Percentiles rank a stretch among this genome's conserved stretches.
phyloP scores from a whole-genome alignment of 805 yeast genomes.

The Kodamaea neixiangensis region DNA sequence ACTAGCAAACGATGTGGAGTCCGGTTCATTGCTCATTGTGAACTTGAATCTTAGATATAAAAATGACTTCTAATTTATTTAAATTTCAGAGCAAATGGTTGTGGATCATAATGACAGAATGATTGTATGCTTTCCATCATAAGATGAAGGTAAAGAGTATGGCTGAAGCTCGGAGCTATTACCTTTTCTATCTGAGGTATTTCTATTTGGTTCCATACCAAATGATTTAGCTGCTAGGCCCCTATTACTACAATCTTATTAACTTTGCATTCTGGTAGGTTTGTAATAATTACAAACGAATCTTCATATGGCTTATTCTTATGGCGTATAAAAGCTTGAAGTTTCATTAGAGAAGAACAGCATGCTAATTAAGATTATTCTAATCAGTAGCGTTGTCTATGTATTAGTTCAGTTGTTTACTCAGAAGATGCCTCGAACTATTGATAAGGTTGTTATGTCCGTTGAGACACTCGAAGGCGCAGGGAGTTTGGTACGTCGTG shows the following conservation, averaged over 20 bases:
- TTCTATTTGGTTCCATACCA: background rate
- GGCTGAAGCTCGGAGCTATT: no score
- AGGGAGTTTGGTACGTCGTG: slow-evolving; percentile 83
- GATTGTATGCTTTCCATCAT: no score
- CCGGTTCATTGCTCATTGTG: slow-evolving; percentile 18
- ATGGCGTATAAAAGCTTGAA: no score
- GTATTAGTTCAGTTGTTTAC: background rate
- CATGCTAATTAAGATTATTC: background rate
- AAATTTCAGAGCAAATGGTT: background rate
- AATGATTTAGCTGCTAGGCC: background rate
- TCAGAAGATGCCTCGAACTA: slow-evolving; percentile 26
- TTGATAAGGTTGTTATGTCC: slow-evolving; percentile 44
- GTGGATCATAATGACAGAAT: background rate
- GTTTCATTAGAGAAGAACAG: no score
- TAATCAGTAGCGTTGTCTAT: background rate
- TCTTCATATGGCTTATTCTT: no score
- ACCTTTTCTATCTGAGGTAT: background rate
- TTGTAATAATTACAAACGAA: background rate
- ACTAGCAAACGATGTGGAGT: slow-evolving; percentile 68
- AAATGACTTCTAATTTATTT: background rate
- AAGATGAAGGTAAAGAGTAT: no score
- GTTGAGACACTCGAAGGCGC: slow-evolving; percentile 79
- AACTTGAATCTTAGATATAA: slow-evolving; percentile 4
- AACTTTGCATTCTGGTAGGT: background rate
- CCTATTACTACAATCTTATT: background rate